phyloP scores from a whole-genome alignment of 2,329 filamentous ascomycete genomes.

The Raffaelea ambrosiae region DNA sequence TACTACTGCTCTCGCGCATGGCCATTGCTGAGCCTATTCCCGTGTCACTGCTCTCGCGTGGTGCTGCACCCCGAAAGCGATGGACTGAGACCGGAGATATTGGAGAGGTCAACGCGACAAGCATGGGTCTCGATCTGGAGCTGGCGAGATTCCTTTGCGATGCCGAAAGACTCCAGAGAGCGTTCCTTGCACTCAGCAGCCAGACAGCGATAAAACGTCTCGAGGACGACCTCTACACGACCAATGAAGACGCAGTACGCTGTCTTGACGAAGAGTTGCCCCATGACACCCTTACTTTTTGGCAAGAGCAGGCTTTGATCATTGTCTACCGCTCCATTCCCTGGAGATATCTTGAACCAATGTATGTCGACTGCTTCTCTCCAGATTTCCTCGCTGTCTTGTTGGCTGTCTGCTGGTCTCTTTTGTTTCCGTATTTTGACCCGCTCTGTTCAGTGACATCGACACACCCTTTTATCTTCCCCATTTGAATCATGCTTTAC shows the following conservation, averaged over 20 bases:
- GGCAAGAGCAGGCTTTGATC: constrained; percentile 1
- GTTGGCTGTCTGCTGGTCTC: not conserved
- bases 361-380: not conserved
- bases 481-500: not conserved
- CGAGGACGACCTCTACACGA: not conserved
- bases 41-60: not conserved
- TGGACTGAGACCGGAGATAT: not conserved
- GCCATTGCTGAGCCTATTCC: not conserved
- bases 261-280: not conserved
- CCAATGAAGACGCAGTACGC: not conserved
- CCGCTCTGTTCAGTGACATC: not conserved
- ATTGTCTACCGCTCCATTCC: not conserved
- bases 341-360: constrained; percentile 1
- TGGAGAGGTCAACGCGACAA: not conserved
- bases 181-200: not conserved
- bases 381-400: not conserved
- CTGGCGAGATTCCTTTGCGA: not conserved
- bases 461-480: constrained; percentile 1
- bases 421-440: not conserved
- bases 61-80: not conserved
- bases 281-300: not conserved
- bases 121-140: not conserved
- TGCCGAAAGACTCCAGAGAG: not conserved
- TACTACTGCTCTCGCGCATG: not conserved
- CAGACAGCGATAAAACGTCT: not conserved